These are phyloP conservation scores for Monilinia fructigena DNA, from an alignment of 2,329 filamentous ascomycete species.

Conservation along the genomic window DNA sequence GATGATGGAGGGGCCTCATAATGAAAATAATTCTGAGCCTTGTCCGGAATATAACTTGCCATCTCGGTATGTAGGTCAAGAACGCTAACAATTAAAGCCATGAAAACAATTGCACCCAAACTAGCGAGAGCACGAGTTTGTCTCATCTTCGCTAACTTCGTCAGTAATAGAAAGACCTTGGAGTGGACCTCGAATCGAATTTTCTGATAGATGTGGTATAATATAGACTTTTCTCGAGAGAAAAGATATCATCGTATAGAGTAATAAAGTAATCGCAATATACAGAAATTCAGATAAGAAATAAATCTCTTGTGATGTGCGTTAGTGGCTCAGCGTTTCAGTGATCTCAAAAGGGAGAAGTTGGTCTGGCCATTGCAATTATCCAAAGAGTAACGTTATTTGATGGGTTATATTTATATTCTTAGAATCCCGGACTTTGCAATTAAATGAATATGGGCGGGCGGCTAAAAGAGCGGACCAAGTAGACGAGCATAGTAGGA, in stretches of 20 bases:
- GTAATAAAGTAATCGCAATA: neutral
- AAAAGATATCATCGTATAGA: neutral
- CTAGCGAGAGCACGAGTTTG: neutral
- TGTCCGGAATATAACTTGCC: conserved; percentile 11
- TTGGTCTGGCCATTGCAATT: too few relatives aligned
- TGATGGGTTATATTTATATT: neutral
- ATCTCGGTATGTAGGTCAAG: conserved; percentile 1
- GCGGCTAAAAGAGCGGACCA: too few relatives aligned
- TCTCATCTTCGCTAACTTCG: conserved; percentile 5
- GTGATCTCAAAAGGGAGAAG: neutral
- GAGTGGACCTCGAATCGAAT: neutral
- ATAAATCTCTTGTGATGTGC: neutral
- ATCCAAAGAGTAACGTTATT: neutral
- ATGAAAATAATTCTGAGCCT: conserved; percentile 16
- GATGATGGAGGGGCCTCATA: neutral
- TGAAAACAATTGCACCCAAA: conserved; percentile 2
- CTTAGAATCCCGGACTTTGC: neutral
- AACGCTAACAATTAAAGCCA: conserved; percentile 11
- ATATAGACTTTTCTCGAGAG: neutral
- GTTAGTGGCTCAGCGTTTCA: conserved; percentile 4
- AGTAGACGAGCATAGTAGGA: too few relatives aligned
- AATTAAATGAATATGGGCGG: too few relatives aligned
- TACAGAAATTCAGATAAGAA: neutral
- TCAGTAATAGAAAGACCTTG: neutral
- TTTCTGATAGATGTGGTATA: neutral